These are phyloP conservation scores for Fennellomyces sp. DNA, from an alignment of 371 early-diverging fungal species.

Conservation along the genomic window DNA sequence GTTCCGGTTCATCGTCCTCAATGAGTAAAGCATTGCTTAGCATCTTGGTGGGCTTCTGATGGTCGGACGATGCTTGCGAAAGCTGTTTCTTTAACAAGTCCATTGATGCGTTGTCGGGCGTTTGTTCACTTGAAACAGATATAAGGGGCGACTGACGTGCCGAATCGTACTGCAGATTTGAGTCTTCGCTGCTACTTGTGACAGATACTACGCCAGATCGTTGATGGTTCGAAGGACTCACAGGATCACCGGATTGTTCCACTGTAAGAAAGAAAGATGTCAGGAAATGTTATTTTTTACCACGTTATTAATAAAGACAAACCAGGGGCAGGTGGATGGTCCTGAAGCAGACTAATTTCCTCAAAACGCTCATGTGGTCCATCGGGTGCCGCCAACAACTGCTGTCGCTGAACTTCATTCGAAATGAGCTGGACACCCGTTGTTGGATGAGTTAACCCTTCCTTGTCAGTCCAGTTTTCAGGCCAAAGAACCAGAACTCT, in stretches of 20 bases:
- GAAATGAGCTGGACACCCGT: neutral
- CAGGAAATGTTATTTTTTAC: no score
- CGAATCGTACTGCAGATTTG: slow-evolving; percentile 14
- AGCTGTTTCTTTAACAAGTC: neutral
- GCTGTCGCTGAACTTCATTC: slow-evolving; percentile 5
- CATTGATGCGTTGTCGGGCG: neutral
- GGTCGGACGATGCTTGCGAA: neutral
- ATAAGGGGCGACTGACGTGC: slow-evolving; percentile 17
- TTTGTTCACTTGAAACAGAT: slow-evolving; percentile 9
- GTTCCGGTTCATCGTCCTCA: neutral
- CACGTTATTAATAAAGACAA: no score
- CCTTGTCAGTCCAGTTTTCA: slow-evolving; percentile 7
- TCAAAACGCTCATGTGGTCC: neutral
- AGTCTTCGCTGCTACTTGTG: slow-evolving; percentile 14
- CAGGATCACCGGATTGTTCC: no score
- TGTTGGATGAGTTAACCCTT: neutral
- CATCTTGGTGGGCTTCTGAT: neutral
- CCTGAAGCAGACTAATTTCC: no score
- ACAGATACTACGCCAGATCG: slow-evolving; percentile 2
- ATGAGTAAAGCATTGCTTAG: neutral
- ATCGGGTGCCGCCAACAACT: slow-evolving; percentile 8
- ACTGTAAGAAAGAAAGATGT: no score
- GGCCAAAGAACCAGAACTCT: slow-evolving; percentile 2
- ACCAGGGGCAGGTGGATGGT: no score
- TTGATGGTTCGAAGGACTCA: neutral